Base-by-base conservation (phyloP, 345 rosid species). In the Mallotus nudiflorus region DNA sequence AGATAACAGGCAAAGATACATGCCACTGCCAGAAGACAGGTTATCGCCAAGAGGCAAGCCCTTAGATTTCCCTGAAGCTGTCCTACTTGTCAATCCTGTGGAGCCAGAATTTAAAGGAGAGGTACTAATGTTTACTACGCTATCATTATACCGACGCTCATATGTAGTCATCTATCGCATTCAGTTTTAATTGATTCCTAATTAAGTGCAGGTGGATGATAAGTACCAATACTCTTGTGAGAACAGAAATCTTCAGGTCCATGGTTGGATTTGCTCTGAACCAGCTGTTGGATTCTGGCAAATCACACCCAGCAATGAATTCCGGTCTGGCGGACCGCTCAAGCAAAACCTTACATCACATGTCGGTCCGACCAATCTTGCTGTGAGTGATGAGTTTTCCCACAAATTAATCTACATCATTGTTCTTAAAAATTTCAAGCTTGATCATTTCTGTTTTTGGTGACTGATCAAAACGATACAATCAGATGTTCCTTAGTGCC, bases 11-110 rank as follows among this genome's bases (percentile, higher is more conserved):
- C 97, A 91, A 49, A 86, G 98, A 69, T 69, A 78, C 71, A 89
- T 94, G 97, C 97, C 98, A n/a, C 72, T 86, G 39, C 98, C 98
- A 0, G 97, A 94, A 72, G 97, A 94, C 72, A 80, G 86, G 70
- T 69, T 73, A 57, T 78, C 85, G 0, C 85, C 78, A 35, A 82
- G 90, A 87, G 86, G 98, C 69, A 84, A 85, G 71, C 72, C 91
- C 40, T 77, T 91, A 65, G 96, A 87, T 67, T 88, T 85, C 53
- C 93, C 91, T n/a, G 98, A 94, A 80, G 97, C 97, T 66, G 93
- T 87, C 62, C 76, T 85, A 22, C 85, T 94, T 49, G 84, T 85
- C 66, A 81, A 89, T 70, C 97, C 97, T 48, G 40, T 81, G 37
- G 91, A 91, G 79, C 77, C 84, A 42, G 85, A 82, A 66, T 83